phyloP scores from a whole-genome alignment of 768 basidiomycete species.

The Cyathus striatus region DNA sequence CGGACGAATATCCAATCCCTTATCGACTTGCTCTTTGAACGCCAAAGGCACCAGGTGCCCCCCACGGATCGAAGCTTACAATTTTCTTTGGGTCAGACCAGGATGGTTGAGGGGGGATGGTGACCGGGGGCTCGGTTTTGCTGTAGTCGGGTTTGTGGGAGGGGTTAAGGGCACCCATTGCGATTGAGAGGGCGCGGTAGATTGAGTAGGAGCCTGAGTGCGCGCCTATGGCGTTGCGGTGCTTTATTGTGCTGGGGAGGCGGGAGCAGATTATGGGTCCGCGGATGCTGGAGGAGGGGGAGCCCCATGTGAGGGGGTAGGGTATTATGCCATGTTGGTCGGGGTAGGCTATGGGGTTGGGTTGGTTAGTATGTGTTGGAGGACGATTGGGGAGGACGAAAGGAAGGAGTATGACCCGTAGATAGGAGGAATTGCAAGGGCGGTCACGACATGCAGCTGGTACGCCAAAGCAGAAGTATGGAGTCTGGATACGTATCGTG shows the following conservation, averaged over 20 bases:
- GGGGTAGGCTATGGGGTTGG: slow-evolving; percentile 64
- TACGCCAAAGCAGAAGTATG: too few species aligned
- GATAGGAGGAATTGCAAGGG: slow-evolving; percentile 4
- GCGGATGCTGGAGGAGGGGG: slow-evolving; percentile 51
- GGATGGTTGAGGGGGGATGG: slow-evolving; percentile 66
- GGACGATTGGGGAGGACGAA: neutral
- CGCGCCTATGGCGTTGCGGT: slow-evolving; percentile 90
- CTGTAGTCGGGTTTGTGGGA: slow-evolving; percentile 79
- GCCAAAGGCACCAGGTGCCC: slow-evolving; percentile 81
- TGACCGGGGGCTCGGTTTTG: slow-evolving; percentile 80
- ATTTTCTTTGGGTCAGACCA: slow-evolving; percentile 81
- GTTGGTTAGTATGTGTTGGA: too few species aligned
- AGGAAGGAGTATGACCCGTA: slow-evolving; percentile 1
- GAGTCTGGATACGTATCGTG: too few species aligned
- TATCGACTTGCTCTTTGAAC: slow-evolving; percentile 57
- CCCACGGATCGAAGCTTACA: slow-evolving; percentile 91
- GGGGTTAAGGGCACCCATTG: slow-evolving; percentile 78
- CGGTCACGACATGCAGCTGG: too few species aligned
- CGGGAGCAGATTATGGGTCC: slow-evolving; percentile 91
- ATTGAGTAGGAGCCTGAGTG: slow-evolving; percentile 93
- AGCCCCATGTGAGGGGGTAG: slow-evolving; percentile 79
- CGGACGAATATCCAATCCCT: slow-evolving; percentile 81
- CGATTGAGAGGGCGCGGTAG: slow-evolving; percentile 90
- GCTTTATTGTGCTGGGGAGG: slow-evolving; percentile 77
- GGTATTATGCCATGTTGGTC: slow-evolving; percentile 88